Conservation (phyloP, 176 grass and related monocot species). For the Bothriochloa decipiens region DNA sequence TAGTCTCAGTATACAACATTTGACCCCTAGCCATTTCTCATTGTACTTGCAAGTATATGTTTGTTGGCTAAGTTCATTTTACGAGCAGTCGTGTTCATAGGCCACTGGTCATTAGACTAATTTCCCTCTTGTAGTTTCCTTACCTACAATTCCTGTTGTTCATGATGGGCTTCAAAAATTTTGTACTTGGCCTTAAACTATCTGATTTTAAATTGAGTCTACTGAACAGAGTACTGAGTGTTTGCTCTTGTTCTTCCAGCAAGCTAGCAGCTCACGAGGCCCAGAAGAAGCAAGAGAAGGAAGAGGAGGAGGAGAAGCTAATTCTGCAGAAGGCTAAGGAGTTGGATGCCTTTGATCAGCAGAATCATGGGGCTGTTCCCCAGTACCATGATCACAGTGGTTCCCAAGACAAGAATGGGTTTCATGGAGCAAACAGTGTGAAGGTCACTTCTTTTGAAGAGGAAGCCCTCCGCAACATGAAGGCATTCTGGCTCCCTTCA, state of each 20-base stretch:
- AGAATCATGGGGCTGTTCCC: slow-evolving; percentile 92
- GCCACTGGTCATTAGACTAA: background rate
- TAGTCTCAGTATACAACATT: background rate
- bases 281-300: slow-evolving; percentile 87
- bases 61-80: background rate
- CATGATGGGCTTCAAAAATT: background rate
- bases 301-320: slow-evolving; percentile 83
- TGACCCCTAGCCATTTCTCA: background rate
- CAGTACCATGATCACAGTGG: slow-evolving; percentile 61
- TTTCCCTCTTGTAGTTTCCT: background rate
- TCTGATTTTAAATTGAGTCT: slow-evolving; percentile 16
- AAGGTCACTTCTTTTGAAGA: slow-evolving; percentile 96
- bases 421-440: slow-evolving; percentile 97
- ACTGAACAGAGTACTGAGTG: background rate
- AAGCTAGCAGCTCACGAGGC: slow-evolving; percentile 73
- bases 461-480: slow-evolving; percentile 97
- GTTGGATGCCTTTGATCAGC: slow-evolving; percentile 84
- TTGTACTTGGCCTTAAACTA: background rate
- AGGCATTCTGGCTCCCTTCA: slow-evolving; percentile 98
- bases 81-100: background rate
- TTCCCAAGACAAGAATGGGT: slow-evolving; percentile 70
- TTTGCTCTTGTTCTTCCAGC: slow-evolving; percentile 50
- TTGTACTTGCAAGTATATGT: background rate
- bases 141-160: slow-evolving; percentile 7
- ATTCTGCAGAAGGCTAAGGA: slow-evolving; percentile 75